Conservation (phyloP, 2,329 filamentous ascomycete genomes). For the Colletotrichum melonis region DNA sequence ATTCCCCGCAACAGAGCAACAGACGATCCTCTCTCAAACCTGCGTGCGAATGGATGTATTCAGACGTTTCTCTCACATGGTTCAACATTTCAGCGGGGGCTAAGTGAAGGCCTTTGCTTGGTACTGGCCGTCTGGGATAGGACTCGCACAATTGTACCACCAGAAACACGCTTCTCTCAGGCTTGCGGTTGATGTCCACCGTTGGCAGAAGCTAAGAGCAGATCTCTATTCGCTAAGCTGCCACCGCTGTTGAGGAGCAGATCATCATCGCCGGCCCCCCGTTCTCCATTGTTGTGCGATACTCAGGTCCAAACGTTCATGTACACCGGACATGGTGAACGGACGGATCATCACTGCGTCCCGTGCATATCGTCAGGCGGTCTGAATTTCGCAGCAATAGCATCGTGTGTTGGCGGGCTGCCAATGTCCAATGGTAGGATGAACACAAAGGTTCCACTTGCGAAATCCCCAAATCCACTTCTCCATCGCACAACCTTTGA, state of each 20-base stretch:
- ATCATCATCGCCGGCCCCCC: slow-evolving; percentile 2
- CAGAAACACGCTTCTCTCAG: neutral
- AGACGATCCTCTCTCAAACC: neutral
- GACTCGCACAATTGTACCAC: slow-evolving; percentile 3
- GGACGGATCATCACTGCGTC: slow-evolving; percentile 12
- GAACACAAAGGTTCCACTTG: slow-evolving; percentile 4
- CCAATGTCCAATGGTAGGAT: slow-evolving; percentile 13
- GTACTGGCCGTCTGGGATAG: slow-evolving; percentile 3
- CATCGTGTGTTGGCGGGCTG: slow-evolving; percentile 5
- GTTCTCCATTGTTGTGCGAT: neutral
- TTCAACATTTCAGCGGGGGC: neutral
- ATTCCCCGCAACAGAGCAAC: neutral
- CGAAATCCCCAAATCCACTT: neutral
- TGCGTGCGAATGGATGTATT: too few species aligned
- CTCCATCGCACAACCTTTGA: slow-evolving; percentile 20
- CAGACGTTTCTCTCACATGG: neutral
- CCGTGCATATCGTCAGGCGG: neutral
- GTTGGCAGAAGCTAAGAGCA: neutral
- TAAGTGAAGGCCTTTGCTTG: neutral
- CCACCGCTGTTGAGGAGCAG: slow-evolving; percentile 4
- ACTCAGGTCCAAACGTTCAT: neutral
- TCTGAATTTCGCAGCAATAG: slow-evolving; percentile 6
- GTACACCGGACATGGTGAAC: slow-evolving; percentile 16
- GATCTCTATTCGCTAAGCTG: slow-evolving; percentile 9
- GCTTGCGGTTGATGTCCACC: neutral